phyloP scores from a whole-genome alignment of 495 filamentous ascomycete genomes.

The Penicillium diatomitis region DNA sequence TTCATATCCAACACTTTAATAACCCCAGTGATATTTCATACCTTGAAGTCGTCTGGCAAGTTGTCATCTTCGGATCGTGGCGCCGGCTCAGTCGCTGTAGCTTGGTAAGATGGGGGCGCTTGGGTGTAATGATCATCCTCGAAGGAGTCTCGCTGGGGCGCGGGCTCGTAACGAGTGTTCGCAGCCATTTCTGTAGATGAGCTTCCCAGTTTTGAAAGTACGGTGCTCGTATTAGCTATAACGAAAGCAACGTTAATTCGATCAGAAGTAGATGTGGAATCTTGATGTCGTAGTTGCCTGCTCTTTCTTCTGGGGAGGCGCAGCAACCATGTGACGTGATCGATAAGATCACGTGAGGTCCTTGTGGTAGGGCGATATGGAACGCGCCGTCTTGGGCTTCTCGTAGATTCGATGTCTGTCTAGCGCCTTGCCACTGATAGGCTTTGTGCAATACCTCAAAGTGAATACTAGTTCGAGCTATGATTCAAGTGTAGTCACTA shows the following conservation, averaged over 20 bases:
- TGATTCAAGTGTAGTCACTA: too few relatives aligned
- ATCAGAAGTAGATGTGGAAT: background rate
- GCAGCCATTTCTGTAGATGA: conserved; percentile 43
- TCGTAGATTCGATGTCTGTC: too few relatives aligned
- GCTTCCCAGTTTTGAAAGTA: too few relatives aligned
- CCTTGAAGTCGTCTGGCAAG: conserved; percentile 96
- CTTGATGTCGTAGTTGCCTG: background rate
- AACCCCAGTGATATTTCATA: conserved; percentile 14
- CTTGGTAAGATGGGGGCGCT: conserved; percentile 67
- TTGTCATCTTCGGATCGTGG: conserved; percentile 81
- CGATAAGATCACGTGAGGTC: conserved; percentile 7
- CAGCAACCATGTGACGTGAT: conserved; percentile 14
- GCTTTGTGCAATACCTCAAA: too few relatives aligned
- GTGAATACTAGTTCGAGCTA: too few relatives aligned
- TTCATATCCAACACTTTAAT: background rate
- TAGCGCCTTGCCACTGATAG: too few relatives aligned
- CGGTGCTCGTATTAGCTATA: too few relatives aligned
- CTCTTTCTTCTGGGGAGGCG: conserved; percentile 2
- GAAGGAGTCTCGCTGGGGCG: conserved; percentile 64
- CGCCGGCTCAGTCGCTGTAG: conserved; percentile 34
- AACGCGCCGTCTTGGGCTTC: too few relatives aligned
- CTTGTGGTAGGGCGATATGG: too few relatives aligned
- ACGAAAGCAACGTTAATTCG: background rate
- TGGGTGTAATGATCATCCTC: conserved; percentile 64
- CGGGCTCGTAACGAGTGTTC: conserved; percentile 60